Evolutionary conservation across 2,329 filamentous ascomycete genomes (phyloP).

Genomic region (Stachybotrys echinatus): DNA sequence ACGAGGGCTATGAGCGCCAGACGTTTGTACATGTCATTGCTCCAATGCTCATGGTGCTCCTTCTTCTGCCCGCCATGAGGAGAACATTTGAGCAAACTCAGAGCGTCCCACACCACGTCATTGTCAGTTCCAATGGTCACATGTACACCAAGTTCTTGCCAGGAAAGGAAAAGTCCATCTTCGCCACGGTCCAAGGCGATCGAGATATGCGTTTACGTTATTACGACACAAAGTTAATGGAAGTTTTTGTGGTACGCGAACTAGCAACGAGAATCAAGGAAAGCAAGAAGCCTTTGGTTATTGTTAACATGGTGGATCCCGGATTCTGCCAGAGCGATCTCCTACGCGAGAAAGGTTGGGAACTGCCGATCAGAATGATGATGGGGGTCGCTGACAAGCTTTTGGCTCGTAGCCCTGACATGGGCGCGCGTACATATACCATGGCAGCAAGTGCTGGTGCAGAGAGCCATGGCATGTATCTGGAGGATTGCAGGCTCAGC

Average conservation of each 20-base stretch:
- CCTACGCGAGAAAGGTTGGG: constrained; percentile 23
- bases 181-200: constrained; percentile 16
- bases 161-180: constrained; percentile 15
- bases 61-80: constrained; percentile 45
- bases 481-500: constrained; percentile 24
- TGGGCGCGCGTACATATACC: constrained; percentile 37
- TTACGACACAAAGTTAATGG: constrained; percentile 18
- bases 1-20: constrained; percentile 39
- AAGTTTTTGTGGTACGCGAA: neutral
- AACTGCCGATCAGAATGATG: neutral
- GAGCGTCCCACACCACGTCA: constrained; percentile 12
- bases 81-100: constrained; percentile 19
- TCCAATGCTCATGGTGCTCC: constrained; percentile 36
- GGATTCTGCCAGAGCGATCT: constrained; percentile 45
- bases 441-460: constrained; percentile 25
- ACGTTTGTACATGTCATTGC: constrained; percentile 46
- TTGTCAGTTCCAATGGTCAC: constrained; percentile 13
- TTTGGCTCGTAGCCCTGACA: constrained; percentile 34
- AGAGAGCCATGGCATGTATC: constrained; percentile 39
- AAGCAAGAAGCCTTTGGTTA: constrained; percentile 22
- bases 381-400: constrained; percentile 22
- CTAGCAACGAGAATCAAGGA: neutral
- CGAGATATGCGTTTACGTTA: constrained; percentile 10
- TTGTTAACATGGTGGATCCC: constrained; percentile 45
- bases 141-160: constrained; percentile 16